Conservation (phyloP, 768 basidiomycete species). For the Candolleomyces eurysporus region DNA sequence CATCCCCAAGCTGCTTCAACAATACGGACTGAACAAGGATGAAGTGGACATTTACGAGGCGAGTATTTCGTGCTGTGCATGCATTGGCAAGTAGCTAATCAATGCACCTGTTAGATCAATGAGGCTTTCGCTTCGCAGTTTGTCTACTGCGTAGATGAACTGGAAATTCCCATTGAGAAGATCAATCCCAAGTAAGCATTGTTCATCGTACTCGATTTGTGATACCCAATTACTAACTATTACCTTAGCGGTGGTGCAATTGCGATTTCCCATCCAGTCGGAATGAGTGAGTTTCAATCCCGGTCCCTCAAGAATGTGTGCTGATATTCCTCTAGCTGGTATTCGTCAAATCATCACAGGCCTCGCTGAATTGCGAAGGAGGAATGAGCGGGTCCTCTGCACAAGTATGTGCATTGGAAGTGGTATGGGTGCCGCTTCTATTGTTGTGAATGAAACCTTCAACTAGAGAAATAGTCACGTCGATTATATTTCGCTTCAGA, state of each 20-base stretch:
- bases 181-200: slow-evolving; percentile 77
- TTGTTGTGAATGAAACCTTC: slow-evolving; percentile 69
- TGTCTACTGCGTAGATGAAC: slow-evolving; percentile 85
- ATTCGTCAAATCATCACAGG: slow-evolving; percentile 86
- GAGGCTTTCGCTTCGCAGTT: slow-evolving; percentile 94
- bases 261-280: slow-evolving; percentile 77
- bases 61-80: neutral
- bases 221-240: neutral
- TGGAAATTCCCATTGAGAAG: slow-evolving; percentile 72
- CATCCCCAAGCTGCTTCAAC: slow-evolving; percentile 64
- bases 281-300: slow-evolving; percentile 62
- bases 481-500: neutral
- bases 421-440: slow-evolving; percentile 85
- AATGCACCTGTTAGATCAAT: slow-evolving; percentile 55
- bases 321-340: slow-evolving; percentile 51
- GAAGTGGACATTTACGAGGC: slow-evolving; percentile 81
- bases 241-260: slow-evolving; percentile 80
- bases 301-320: neutral
- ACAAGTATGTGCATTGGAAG: slow-evolving; percentile 80
- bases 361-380: slow-evolving; percentile 75
- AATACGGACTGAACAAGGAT: slow-evolving; percentile 61
- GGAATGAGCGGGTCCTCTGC: slow-evolving; percentile 66
- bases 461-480: slow-evolving; percentile 9
- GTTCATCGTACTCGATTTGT: neutral
- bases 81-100: neutral